Base-by-base conservation (phyloP, 2,329 filamentous ascomycete genomes). In the Mycosphaerella sp. region DNA sequence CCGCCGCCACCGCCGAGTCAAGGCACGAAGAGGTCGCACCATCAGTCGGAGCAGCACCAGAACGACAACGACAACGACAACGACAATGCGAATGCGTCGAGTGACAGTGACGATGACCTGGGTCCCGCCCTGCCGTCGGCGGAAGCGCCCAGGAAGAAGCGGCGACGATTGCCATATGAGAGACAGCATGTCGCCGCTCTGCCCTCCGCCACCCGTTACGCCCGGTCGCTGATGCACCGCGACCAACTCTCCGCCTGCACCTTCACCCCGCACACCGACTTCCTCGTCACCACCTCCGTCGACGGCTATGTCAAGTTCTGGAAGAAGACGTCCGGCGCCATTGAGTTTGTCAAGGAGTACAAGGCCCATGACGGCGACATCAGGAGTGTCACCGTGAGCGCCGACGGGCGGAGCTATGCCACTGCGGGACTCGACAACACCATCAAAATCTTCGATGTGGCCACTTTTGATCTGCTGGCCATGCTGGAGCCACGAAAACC, bases 291-390 rank as follows among this genome's bases (percentile, higher is more conserved):
- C 1, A 89, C 87, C 57, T 97, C 93, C 0, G 75, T 88, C 42
- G 93, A 98, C 68, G 95, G 95, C n/a, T 86, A 92, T 0, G 92
- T 97, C 63, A 98, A 98, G 72, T 98, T 98, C 71, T 98, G 93
- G 93, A 98, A 98, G 76, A 98, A 98, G 75, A 81, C 87, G 60
- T 53, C 61, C 9, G 84, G 88, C 34, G 89, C 89, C 0, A 87
- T 98, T 55, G 95, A 98, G 73, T 98, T 98, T 67, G 92, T 97
- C 50, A 98, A 98, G 74, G 91, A 98, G 73, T 98, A 95, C 75
- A 86, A 85, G 67, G 91, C 93, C 6, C 95, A 98, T 72, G 79
- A 81, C 54, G 88, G 89, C 48, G 89, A 95, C 67, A 89, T 97
- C 67, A 83, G 78, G 57, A 86, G 86, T 29, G 88, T 93, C 43